A percentile compares a stretch with the other conserved stretches of the same genome.
phyloP scores from a whole-genome alignment of 345 rosid species.

The Ceriops decandra region DNA sequence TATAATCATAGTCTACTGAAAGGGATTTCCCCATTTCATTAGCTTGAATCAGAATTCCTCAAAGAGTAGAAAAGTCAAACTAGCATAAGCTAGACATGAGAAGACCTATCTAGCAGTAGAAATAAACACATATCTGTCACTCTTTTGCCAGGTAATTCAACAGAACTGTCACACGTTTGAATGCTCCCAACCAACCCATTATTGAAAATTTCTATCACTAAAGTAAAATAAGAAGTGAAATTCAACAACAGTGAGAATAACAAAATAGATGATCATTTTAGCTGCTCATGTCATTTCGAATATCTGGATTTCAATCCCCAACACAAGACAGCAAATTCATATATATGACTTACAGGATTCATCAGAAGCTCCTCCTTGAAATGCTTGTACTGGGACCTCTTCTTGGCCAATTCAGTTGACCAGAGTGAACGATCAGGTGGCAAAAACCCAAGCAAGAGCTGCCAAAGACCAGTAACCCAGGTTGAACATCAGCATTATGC shows the following conservation, averaged over 20 bases:
- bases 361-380: conserved; percentile 87
- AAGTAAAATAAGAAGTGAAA: neutral
- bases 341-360: conserved; percentile 73
- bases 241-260: neutral
- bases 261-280: neutral
- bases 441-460: conserved; percentile 81
- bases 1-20: too few species aligned
- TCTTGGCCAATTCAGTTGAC: conserved; percentile 79
- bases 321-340: neutral
- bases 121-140: neutral
- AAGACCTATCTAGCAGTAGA: neutral
- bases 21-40: neutral
- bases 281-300: conserved; percentile 2
- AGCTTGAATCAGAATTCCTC: neutral
- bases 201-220: neutral
- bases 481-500: neutral
- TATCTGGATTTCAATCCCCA: neutral
- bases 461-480: conserved; percentile 27
- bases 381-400: conserved; percentile 80
- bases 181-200: neutral
- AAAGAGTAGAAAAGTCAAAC: neutral
- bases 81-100: neutral
- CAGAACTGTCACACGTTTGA: neutral
- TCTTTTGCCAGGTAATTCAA: neutral
- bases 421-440: conserved; percentile 78